Evolutionary conservation across 2,329 filamentous ascomycete genomes (phyloP).

Genomic region (Diaporthe citrichinensis): DNA sequence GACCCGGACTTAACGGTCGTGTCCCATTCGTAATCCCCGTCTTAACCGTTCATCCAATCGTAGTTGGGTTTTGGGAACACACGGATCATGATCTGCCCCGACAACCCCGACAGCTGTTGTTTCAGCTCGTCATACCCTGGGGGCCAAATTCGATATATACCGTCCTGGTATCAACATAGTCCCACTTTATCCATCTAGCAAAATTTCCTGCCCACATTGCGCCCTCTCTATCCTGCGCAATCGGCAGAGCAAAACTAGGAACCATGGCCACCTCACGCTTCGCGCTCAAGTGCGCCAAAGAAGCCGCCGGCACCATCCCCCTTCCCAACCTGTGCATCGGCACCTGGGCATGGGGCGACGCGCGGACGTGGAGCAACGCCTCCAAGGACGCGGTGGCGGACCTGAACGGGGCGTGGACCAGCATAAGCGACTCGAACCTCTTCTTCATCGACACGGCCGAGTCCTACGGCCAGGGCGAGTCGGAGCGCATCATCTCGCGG

Average conservation of each 20-base stretch:
- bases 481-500: slow-evolving; percentile 56
- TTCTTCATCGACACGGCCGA: slow-evolving; percentile 61
- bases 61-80: not conserved
- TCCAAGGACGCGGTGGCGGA: slow-evolving; percentile 85
- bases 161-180: not conserved
- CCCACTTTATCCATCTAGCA: not conserved
- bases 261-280: slow-evolving; percentile 41
- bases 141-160: not conserved
- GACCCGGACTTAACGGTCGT: not conserved
- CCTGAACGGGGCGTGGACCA: slow-evolving; percentile 60
- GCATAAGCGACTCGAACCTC: slow-evolving; percentile 52
- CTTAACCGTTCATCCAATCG: slow-evolving; percentile 1
- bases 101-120: not conserved
- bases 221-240: not conserved
- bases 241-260: not conserved
- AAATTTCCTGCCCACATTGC: too few species aligned
- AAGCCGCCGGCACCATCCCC: slow-evolving; percentile 42
- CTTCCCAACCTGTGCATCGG: slow-evolving; percentile 75
- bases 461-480: slow-evolving; percentile 57
- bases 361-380: slow-evolving; percentile 74
- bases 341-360: slow-evolving; percentile 87
- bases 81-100: not conserved
- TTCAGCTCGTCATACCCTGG: slow-evolving; percentile 3
- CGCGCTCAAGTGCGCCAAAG: slow-evolving; percentile 42
- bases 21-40: not conserved